Evolutionary conservation across 768 basidiomycete genomes (phyloP), one percentile per base, ranked within the genome.

Genomic region (Macrocybe gigantea): DNA sequence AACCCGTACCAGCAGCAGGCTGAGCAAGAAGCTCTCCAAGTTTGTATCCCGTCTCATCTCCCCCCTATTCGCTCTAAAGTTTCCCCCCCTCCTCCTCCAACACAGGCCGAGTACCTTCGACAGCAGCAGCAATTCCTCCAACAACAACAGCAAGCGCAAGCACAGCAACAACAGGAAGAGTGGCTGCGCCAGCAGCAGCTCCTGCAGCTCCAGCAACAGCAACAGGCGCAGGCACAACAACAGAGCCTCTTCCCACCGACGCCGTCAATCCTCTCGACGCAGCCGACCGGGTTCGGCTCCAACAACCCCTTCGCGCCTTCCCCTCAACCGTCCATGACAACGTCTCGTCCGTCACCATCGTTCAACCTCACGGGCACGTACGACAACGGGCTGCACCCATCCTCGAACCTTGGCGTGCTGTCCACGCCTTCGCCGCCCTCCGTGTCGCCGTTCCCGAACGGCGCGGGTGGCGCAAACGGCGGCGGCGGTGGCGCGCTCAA

Each of bases 1-100:
- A 98, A 98, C 64, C 90, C 90, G 0, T 93, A 91, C 53, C 88
- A 91, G 60, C 92, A 93, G 62, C 94, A 94, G 61, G 81, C 86
- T 41, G 88, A 94, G 57, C 92, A 94, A 57, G 92, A 95, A 64
- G 85, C 85, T 11, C 78, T 83, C 57, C 88, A 88, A 69, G 78
- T 68, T 37, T 35, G 13, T 36, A 31, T 14, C 66, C 32, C 71
- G 76, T 46, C 70, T 68, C 41, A 37, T 68, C 66, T 45, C 36
- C 48, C 5, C 40, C 22, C 7, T 34, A 37, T n/a, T 45, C 35
- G 2, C 45, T 29, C 38, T 49, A 11, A 46, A 3, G 3, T 11
- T 10, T 29, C 9, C 9, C 35, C n/a, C n/a, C n/a, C n/a, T n/a
- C n/a, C n/a, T n/a, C n/a, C n/a, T n/a, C n/a, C 38, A 47, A 11